Evolutionary conservation across 2,329 filamentous ascomycete genomes (phyloP).

Genomic region (Penicillium digitatum): DNA sequence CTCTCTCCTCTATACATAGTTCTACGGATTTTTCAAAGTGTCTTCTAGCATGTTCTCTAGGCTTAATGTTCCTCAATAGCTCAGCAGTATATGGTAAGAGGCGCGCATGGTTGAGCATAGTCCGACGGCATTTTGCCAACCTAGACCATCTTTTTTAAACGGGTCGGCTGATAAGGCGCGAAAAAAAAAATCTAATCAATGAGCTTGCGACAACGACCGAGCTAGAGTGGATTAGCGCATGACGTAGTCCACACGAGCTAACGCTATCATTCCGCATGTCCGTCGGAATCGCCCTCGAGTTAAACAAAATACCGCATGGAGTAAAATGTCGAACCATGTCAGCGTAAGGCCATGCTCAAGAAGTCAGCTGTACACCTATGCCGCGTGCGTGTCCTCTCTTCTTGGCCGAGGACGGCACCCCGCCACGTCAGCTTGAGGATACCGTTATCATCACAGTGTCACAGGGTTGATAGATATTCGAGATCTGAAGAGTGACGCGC

Average conservation of each 20-base stretch:
- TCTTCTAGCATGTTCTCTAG: not conserved
- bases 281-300: not conserved
- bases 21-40: not conserved
- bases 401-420: not conserved
- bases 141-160: not conserved
- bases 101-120: not conserved
- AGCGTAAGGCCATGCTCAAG: not conserved
- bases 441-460: not conserved
- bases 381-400: constrained; percentile 1
- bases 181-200: not conserved
- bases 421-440: not conserved
- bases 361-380: not conserved
- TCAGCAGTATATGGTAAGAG: not conserved
- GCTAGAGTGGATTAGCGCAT: constrained; percentile 3
- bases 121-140: not conserved
- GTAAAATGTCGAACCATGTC: not conserved
- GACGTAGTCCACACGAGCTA: constrained; percentile 2
- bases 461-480: not conserved
- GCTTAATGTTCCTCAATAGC: not conserved
- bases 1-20: not conserved
- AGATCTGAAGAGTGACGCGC: not conserved
- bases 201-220: constrained; percentile 2
- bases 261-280: not conserved
- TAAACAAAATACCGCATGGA: not conserved
- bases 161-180: not conserved